These are phyloP conservation scores for Boletus sp. DNA, from an alignment of 1,284 basidiomycete species.

Conservation along the genomic window DNA sequence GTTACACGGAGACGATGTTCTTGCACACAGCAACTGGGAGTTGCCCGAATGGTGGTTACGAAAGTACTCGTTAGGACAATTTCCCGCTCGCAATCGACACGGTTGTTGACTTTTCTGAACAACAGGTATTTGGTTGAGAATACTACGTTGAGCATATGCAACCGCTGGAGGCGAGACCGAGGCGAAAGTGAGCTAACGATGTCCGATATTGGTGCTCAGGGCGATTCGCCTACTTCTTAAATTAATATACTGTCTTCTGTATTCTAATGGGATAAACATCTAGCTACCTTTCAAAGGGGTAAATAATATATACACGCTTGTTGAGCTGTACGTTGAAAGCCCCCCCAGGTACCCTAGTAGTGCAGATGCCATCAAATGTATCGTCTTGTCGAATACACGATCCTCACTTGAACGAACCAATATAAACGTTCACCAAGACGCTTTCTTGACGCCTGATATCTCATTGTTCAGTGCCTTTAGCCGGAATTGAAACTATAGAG, in stretches of 20 bases:
- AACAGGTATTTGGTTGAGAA: constrained; percentile 68
- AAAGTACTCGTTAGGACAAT: constrained; percentile 50
- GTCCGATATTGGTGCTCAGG: constrained; percentile 49
- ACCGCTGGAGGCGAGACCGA: constrained; percentile 74
- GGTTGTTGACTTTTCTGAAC: constrained; percentile 7
- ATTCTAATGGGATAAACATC: constrained; percentile 12
- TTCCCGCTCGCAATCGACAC: not conserved
- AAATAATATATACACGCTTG: constrained; percentile 12
- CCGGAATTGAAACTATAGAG: constrained; percentile 80
- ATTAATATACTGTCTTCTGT: constrained; percentile 8
- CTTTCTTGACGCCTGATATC: constrained; percentile 83
- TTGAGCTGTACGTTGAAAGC: not conserved
- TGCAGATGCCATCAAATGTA: not conserved
- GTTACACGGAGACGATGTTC: constrained; percentile 84
- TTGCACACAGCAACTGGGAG: constrained; percentile 87
- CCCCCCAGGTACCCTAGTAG: not conserved
- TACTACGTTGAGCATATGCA: constrained; percentile 57
- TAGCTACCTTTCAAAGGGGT: constrained; percentile 2
- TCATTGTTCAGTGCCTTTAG: constrained; percentile 75
- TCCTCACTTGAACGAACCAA: not conserved
- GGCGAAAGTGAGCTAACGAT: constrained; percentile 62
- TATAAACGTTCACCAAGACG: constrained; percentile 66
- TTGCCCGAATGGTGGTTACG: constrained; percentile 77
- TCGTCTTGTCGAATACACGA: not conserved
- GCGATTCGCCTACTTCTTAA: constrained; percentile 36